These are phyloP conservation scores for Backusella morwellensis DNA, from an alignment of 192 early-diverging fungal species.

Conservation along the genomic window DNA sequence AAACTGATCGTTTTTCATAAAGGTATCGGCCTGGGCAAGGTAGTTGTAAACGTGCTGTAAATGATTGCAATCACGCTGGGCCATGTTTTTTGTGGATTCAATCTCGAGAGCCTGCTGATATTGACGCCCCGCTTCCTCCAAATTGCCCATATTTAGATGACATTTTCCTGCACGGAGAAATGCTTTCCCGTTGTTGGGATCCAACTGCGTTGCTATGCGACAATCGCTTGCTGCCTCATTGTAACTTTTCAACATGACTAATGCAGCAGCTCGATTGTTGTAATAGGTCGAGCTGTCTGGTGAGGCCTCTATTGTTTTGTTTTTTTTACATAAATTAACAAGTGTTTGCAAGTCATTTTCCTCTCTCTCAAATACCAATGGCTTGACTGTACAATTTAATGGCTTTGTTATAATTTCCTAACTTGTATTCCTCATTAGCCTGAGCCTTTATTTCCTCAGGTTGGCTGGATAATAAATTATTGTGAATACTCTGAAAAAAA, in stretches of 20 bases:
- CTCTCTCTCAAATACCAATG: conserved; percentile 48
- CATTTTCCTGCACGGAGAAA: conserved; percentile 72
- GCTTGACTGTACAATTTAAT: conserved; percentile 66
- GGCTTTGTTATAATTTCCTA: conserved; percentile 59
- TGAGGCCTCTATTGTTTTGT: conserved; percentile 38
- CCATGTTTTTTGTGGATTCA: conserved; percentile 34
- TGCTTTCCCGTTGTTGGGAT: conserved; percentile 63
- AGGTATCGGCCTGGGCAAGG: conserved; percentile 44
- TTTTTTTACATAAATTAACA: not conserved
- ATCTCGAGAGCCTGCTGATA: conserved; percentile 39
- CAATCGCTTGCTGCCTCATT: conserved; percentile 64
- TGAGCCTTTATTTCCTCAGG: conserved; percentile 69
- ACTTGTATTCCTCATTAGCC: conserved; percentile 71
- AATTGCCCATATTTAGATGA: conserved; percentile 65
- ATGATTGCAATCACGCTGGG: conserved; percentile 38
- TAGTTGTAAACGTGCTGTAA: conserved; percentile 42
- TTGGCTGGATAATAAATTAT: not conserved
- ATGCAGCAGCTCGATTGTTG: conserved; percentile 75
- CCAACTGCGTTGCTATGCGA: conserved; percentile 52
- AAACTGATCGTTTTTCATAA: conserved; percentile 47
- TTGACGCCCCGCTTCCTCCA: conserved; percentile 54
- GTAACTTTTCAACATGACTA: conserved; percentile 64
- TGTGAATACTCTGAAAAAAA: not conserved
- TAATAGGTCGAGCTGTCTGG: conserved; percentile 66
- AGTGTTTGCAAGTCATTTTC: not conserved